phyloP scores from a whole-genome alignment of 345 rosid species.

The Cardamine chenopodiifolia region DNA sequence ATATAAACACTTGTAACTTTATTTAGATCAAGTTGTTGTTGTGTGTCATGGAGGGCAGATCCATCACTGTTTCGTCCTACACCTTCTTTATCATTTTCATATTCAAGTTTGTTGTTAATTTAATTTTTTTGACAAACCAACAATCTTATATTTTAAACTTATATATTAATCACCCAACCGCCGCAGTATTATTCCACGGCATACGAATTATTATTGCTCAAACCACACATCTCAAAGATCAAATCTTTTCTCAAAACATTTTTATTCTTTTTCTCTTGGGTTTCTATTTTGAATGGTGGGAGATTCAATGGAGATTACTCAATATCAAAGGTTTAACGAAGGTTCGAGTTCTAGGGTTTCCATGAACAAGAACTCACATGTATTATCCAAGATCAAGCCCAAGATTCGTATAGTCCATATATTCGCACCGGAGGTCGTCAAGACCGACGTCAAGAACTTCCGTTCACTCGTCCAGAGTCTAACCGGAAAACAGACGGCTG shows the following conservation, averaged over 20 bases:
- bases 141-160: slow-evolving; percentile 16
- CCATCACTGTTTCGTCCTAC: slow-evolving; percentile 40
- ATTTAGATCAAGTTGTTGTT: slow-evolving; percentile 26
- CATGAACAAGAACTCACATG: slow-evolving; percentile 55
- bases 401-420: slow-evolving; percentile 84
- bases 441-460: slow-evolving; percentile 83
- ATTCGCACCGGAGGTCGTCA: slow-evolving; percentile 92
- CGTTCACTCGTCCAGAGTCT: slow-evolving; percentile 84
- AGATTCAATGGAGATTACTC: slow-evolving; percentile 40
- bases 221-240: slow-evolving; percentile 30
- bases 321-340: slow-evolving; percentile 33
- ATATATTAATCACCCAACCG: slow-evolving; percentile 35
- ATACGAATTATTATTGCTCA: slow-evolving; percentile 36
- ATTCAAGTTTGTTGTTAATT: slow-evolving; percentile 28
- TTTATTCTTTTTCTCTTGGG: background rate
- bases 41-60: slow-evolving; percentile 45
- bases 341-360: slow-evolving; percentile 47
- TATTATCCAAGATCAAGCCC: slow-evolving; percentile 69
- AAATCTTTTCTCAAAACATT: slow-evolving; percentile 2
- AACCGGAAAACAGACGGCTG: slow-evolving; percentile 69
- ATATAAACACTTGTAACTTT: slow-evolving; percentile 4
- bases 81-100: slow-evolving; percentile 37
- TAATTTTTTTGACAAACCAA: slow-evolving; percentile 39
- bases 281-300: slow-evolving; percentile 27
- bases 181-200: slow-evolving; percentile 35